Evolutionary conservation across 306 rosid genomes (phyloP).

Genomic region (Cotoneaster glaucophyllus): DNA sequence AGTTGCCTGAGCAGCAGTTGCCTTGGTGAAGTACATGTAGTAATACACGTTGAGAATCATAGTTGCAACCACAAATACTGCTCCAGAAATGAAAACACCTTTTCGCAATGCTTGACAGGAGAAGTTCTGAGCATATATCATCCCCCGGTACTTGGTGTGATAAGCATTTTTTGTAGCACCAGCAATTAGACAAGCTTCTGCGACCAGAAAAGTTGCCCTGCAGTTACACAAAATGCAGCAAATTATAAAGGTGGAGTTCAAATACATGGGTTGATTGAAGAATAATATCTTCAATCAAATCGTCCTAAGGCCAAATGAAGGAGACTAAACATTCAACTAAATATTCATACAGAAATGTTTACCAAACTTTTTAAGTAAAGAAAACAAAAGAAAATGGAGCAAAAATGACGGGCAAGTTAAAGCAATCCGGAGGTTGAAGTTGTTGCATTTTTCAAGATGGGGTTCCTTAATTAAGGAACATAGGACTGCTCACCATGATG

Average conservation of each 20-base stretch:
- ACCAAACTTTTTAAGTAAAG: background rate
- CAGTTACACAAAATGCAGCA: background rate
- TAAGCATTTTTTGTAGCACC: constrained; percentile 91
- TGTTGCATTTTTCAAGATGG: background rate
- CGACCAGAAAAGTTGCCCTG: constrained; percentile 75
- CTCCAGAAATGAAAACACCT: constrained; percentile 80
- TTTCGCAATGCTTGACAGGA: constrained; percentile 82
- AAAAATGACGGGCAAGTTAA: background rate
- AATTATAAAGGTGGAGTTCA: background rate
- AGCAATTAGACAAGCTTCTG: constrained; percentile 83
- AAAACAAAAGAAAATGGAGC: background rate
- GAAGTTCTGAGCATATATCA: constrained; percentile 74
- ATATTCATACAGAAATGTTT: background rate
- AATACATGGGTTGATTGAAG: background rate
- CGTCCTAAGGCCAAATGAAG: too few species aligned
- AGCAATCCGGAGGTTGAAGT: background rate
- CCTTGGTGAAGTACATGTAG: constrained; percentile 91
- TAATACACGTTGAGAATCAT: constrained; percentile 83
- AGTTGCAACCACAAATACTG: constrained; percentile 80
- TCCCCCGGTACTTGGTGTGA: constrained; percentile 76
- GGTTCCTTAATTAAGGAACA: background rate
- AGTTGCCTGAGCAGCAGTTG: constrained; percentile 47
- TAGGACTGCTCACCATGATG: constrained; percentile 65
- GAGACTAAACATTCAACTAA: too few species aligned
- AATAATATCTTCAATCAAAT: background rate